Evolutionary conservation across 2,329 filamentous ascomycete species (phyloP).

Genomic region (Grosmannia penicillata): DNA sequence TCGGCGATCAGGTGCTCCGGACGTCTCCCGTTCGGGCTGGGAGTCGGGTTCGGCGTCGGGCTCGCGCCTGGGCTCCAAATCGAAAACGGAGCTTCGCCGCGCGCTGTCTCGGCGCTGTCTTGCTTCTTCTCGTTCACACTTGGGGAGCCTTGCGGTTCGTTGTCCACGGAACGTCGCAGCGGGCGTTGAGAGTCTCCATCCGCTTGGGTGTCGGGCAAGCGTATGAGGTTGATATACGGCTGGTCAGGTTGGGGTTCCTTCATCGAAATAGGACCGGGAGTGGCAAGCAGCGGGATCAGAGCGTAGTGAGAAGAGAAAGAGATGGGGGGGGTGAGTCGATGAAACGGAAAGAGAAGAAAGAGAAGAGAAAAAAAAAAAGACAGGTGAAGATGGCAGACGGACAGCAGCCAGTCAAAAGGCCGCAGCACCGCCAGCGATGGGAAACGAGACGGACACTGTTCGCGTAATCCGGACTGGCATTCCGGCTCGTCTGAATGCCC

Average conservation of each 20-base stretch:
- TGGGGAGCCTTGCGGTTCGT: constrained; percentile 14
- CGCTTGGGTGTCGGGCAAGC: constrained; percentile 38
- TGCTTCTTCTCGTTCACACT: constrained; percentile 6
- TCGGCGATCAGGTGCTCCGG: too few relatives aligned
- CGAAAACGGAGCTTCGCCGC: too few relatives aligned
- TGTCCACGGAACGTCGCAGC: constrained; percentile 24
- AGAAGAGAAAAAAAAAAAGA: constrained; percentile 2
- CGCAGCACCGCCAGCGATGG: constrained; percentile 1
- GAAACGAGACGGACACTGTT: too few relatives aligned
- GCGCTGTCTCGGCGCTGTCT: constrained; percentile 1
- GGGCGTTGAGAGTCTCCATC: constrained; percentile 31
- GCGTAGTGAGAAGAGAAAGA: neutral
- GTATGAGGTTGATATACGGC: constrained; percentile 40
- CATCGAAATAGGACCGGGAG: constrained; percentile 32
- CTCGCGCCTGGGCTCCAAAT: too few relatives aligned
- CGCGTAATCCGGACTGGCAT: too few relatives aligned
- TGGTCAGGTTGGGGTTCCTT: constrained; percentile 41
- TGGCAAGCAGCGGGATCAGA: neutral
- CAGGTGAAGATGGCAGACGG: constrained; percentile 1
- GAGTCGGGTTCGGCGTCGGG: too few relatives aligned
- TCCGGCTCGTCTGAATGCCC: too few relatives aligned
- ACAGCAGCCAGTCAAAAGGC: constrained; percentile 4
- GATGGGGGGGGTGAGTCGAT: neutral
- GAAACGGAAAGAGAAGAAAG: neutral
- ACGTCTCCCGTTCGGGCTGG: too few relatives aligned